These are phyloP conservation scores for Mortierella sp. DNA, from an alignment of 371 early-diverging fungal genomes.

Conservation along the genomic window DNA sequence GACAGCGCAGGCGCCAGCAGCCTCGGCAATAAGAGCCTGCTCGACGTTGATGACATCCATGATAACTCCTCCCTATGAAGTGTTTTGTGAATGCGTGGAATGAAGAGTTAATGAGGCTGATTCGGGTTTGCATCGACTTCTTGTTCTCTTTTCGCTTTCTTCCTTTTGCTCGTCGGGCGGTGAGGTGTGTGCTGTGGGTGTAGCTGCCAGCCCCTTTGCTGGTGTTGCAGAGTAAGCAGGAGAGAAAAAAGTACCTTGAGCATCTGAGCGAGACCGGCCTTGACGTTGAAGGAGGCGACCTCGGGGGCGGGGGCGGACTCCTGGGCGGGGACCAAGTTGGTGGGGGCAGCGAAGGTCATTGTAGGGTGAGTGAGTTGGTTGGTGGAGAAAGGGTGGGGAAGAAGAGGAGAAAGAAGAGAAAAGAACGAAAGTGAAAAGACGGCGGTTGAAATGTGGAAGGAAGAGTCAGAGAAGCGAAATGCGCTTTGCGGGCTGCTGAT, in stretches of 20 bases:
- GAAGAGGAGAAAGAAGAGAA: constrained; percentile 15
- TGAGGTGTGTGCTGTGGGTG: background rate
- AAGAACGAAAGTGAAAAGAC: background rate
- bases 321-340: constrained; percentile 75
- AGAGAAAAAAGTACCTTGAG: constrained; percentile 80
- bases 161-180: background rate
- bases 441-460: background rate
- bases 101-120: background rate
- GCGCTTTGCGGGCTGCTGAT: background rate
- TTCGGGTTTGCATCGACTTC: background rate
- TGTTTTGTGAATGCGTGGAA: background rate
- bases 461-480: constrained; percentile 7
- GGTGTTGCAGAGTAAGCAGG: background rate
- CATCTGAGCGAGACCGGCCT: constrained; percentile 98
- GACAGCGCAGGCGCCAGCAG: constrained; percentile 98
- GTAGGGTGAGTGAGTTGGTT: background rate
- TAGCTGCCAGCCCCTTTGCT: background rate
- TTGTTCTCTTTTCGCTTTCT: background rate
- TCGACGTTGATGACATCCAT: constrained; percentile 98
- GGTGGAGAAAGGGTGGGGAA: constrained; percentile 13
- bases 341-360: constrained; percentile 69
- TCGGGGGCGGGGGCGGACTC: constrained; percentile 57
- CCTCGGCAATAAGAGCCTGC: constrained; percentile 98
- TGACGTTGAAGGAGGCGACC: constrained; percentile 76
- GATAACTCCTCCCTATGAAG: constrained; percentile 92